phyloP scores from a whole-genome alignment of 2,329 filamentous ascomycete species.

The Corniculantispora saksenae region DNA sequence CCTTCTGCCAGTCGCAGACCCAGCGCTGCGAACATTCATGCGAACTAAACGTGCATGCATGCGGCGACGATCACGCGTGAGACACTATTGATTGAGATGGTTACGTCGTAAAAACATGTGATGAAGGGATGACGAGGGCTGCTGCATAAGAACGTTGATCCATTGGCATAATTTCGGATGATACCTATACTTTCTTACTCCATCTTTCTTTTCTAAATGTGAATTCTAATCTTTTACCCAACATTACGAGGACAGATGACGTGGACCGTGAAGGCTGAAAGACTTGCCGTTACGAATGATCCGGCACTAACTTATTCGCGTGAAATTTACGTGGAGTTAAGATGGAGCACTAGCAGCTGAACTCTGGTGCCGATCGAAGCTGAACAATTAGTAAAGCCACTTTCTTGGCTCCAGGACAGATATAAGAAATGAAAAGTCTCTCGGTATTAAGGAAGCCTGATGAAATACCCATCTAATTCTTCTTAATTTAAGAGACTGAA shows the following conservation, averaged over 20 bases:
- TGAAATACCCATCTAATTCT: too few relatives aligned
- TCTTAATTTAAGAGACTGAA: background rate
- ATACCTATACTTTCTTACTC: background rate
- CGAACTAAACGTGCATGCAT: background rate
- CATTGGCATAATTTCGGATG: background rate
- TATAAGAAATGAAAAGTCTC: background rate
- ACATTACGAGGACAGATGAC: background rate
- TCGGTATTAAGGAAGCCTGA: background rate
- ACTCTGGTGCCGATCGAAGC: background rate
- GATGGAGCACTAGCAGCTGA: slow-evolving; percentile 9
- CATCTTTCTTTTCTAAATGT: background rate
- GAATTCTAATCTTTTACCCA: background rate
- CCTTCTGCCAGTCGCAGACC: slow-evolving; percentile 38
- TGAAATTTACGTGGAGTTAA: background rate
- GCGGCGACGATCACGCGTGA: background rate
- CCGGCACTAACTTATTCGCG: background rate
- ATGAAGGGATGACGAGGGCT: background rate
- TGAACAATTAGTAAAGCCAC: background rate
- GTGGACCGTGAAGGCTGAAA: background rate
- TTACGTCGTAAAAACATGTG: background rate
- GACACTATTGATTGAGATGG: background rate
- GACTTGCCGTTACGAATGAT: background rate
- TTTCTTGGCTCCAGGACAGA: background rate
- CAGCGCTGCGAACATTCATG: slow-evolving; percentile 25
- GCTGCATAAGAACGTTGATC: background rate